These are phyloP conservation scores for Amesomyces nigricolor DNA, from an alignment of 2,329 filamentous ascomycete species.

Conservation along the genomic window DNA sequence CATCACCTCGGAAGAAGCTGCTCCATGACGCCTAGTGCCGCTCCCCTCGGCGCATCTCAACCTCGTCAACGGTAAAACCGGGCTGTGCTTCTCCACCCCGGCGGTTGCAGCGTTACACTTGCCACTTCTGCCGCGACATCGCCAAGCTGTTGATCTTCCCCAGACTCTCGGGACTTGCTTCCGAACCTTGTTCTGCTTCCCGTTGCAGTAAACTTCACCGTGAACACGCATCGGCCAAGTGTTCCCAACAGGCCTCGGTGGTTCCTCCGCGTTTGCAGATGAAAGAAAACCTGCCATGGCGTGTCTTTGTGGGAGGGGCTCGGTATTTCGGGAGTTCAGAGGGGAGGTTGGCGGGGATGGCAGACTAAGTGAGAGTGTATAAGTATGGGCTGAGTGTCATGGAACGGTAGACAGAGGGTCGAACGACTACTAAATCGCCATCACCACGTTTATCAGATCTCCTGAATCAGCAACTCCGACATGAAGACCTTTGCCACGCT, in stretches of 20 bases:
- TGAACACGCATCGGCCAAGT: conserved; percentile 11
- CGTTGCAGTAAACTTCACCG: conserved; percentile 14
- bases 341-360: background rate
- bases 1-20: conserved; percentile 10
- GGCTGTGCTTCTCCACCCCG: background rate
- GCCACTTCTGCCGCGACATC: conserved; percentile 1
- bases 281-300: background rate
- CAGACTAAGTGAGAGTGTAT: background rate
- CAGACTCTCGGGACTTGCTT: background rate
- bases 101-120: background rate
- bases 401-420: background rate
- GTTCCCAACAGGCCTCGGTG: conserved; percentile 9
- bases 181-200: conserved; percentile 11
- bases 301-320: background rate
- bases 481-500: conserved; percentile 31
- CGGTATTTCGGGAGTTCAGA: background rate
- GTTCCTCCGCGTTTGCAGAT: background rate
- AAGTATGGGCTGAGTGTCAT: background rate
- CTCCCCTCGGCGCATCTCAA: background rate
- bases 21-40: conserved; percentile 18
- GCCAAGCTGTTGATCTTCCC: conserved; percentile 9
- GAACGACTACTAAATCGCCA: background rate
- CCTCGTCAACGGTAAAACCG: background rate
- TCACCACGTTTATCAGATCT: background rate
- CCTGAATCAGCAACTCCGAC: background rate